These are phyloP conservation scores for Cyclotella cryptica DNA, from an alignment of 108 stramenopile species.

Conservation along the genomic window DNA sequence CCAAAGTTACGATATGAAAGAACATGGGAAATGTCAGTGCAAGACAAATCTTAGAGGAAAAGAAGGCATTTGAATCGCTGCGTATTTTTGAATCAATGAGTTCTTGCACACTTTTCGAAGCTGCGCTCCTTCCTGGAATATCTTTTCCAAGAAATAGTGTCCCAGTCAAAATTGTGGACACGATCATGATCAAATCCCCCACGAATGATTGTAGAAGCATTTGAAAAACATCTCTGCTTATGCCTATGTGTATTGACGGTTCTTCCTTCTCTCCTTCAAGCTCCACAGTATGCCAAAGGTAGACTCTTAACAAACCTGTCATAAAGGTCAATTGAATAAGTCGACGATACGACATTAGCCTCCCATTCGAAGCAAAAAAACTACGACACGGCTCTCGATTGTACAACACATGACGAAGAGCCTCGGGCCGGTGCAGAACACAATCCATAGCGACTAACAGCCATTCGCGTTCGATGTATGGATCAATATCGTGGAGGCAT, in stretches of 20 bases:
- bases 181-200: background rate
- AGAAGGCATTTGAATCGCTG: conserved; percentile 13
- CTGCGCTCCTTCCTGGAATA: background rate
- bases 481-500: conserved; percentile 57
- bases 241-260: background rate
- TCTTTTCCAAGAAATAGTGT: background rate
- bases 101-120: background rate
- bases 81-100: background rate
- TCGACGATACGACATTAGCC: background rate
- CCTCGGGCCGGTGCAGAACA: conserved; percentile 60
- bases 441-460: conserved; percentile 68
- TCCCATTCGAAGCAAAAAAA: background rate
- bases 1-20: conserved; percentile 55
- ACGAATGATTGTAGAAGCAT: background rate
- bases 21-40: conserved; percentile 45
- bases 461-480: conserved; percentile 78
- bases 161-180: background rate
- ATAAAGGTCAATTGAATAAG: background rate
- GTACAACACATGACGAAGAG: conserved; percentile 71
- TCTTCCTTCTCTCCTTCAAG: too few species aligned
- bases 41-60: conserved; percentile 46
- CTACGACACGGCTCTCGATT: conserved; percentile 43
- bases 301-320: too few species aligned
- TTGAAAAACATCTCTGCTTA: background rate
- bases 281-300: conserved; percentile 8